Conservation (phyloP, 1,284 basidiomycete genomes). For the Mycena citricolor region DNA sequence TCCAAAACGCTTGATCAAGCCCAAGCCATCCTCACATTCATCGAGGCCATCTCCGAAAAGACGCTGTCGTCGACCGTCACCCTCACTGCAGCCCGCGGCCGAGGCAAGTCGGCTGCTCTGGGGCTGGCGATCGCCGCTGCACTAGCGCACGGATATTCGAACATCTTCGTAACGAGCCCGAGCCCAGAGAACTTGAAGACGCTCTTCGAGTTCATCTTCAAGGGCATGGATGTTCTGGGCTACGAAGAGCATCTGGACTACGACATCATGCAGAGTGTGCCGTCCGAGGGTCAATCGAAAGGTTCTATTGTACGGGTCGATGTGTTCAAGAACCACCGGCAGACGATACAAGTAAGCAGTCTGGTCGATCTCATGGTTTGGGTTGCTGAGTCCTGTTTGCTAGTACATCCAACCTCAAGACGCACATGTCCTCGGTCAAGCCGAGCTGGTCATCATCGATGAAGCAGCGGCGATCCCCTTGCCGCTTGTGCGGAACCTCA, state of each 20-base stretch:
- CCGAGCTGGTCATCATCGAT: constrained; percentile 97
- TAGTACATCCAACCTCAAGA: constrained; percentile 99
- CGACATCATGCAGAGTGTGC: constrained; percentile 92
- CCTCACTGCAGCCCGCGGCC: constrained; percentile 91
- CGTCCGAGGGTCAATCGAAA: constrained; percentile 87
- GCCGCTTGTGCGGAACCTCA: constrained; percentile 90
- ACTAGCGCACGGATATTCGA: constrained; percentile 92
- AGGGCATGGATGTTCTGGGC: constrained; percentile 91
- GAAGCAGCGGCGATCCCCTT: constrained; percentile 98
- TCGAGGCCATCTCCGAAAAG: constrained; percentile 90
- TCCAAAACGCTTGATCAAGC: constrained; percentile 93
- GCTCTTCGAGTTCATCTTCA: constrained; percentile 98
- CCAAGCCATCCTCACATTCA: constrained; percentile 88
- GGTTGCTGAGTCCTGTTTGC: constrained; percentile 3
- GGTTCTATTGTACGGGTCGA: constrained; percentile 92
- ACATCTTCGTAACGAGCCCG: constrained; percentile 98
- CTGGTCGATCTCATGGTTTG: constrained; percentile 10
- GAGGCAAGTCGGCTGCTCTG: constrained; percentile 95
- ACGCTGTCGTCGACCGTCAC: constrained; percentile 94
- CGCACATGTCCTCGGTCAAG: constrained; percentile 95
- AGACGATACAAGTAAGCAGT: constrained; percentile 82
- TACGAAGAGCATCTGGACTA: constrained; percentile 99
- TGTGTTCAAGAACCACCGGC: constrained; percentile 89
- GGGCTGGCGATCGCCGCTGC: constrained; percentile 94
- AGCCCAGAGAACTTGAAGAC: constrained; percentile 98